These are phyloP conservation scores for Beauveria rudraprayagi DNA, from an alignment of 2,329 filamentous ascomycete species.

Conservation along the genomic window DNA sequence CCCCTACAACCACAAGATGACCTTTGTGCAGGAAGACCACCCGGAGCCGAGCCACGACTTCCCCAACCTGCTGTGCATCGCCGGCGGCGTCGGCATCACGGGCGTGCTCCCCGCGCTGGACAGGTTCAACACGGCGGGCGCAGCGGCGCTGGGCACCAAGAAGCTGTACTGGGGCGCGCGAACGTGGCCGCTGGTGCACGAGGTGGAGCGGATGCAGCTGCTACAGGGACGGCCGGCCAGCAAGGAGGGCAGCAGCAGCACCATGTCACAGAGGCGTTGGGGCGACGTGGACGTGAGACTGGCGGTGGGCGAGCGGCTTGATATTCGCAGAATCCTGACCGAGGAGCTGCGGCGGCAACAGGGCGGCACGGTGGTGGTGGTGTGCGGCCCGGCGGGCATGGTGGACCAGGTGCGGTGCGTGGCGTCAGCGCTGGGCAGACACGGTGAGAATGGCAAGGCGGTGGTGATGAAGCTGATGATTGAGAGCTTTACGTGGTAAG, in stretches of 20 bases:
- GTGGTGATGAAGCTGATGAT: conserved; percentile 6
- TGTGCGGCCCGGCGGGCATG: conserved; percentile 23
- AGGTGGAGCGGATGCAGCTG: conserved; percentile 19
- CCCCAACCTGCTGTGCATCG: conserved; percentile 22
- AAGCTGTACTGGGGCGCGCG: conserved; percentile 25
- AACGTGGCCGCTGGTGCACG: conserved; percentile 18
- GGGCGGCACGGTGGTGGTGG: conserved; percentile 21
- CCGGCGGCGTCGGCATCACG: conserved; percentile 25
- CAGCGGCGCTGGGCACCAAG: conserved; percentile 16
- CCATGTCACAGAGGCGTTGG: conserved; percentile 14
- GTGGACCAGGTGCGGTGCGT: conserved; percentile 20
- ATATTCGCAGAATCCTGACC: conserved; percentile 19
- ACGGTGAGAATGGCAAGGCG: conserved; percentile 7
- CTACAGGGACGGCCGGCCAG: neutral
- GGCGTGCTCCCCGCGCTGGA: conserved; percentile 21
- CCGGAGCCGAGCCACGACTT: conserved; percentile 13
- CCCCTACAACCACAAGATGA: conserved; percentile 20
- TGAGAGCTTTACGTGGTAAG: conserved; percentile 11
- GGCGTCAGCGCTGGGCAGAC: conserved; percentile 8
- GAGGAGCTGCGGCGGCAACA: conserved; percentile 16
- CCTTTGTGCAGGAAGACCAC: conserved; percentile 15
- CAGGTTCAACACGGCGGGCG: conserved; percentile 15
- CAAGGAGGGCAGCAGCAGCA: neutral
- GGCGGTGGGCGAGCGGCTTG: conserved; percentile 21
- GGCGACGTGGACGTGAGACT: conserved; percentile 22